A percentile compares a stretch with the other conserved stretches of the same genome.
Evolutionary conservation across 73 alveolate species (phyloP).

Genomic region (Effrenium voratum): DNA sequence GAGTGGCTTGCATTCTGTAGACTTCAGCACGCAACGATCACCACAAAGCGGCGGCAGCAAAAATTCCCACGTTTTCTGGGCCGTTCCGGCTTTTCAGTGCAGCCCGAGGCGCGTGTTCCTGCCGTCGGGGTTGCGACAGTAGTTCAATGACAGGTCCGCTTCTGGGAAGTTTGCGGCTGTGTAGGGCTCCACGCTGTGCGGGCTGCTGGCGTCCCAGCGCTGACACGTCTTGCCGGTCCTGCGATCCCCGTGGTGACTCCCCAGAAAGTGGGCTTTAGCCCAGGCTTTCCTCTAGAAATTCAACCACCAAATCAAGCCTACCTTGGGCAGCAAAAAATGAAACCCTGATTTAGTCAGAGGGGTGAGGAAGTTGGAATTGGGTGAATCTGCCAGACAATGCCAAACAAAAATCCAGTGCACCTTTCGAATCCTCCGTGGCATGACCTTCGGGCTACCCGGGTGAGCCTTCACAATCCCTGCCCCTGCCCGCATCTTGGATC

Average conservation of each 20-base stretch:
- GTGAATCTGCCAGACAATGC: neutral
- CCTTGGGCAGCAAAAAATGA: neutral
- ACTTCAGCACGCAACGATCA: too few relatives aligned
- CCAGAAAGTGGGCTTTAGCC: neutral
- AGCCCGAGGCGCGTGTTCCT: too few relatives aligned
- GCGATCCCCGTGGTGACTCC: neutral
- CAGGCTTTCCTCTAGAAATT: neutral
- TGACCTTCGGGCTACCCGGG: too few relatives aligned
- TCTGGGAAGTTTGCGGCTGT: slow-evolving; percentile 2
- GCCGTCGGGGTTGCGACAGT: slow-evolving; percentile 88
- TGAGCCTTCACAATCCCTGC: too few relatives aligned
- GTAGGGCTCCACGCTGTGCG: slow-evolving; percentile 28
- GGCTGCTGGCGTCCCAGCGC: slow-evolving; percentile 35
- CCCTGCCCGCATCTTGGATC: too few relatives aligned
- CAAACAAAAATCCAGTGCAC: neutral
- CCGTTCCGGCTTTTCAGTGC: too few relatives aligned
- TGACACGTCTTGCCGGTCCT: slow-evolving; percentile 75
- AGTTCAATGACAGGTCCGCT: slow-evolving; percentile 37
- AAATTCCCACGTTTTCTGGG: too few relatives aligned
- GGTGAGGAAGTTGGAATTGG: neutral
- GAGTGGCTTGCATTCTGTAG: too few relatives aligned
- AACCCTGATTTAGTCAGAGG: neutral
- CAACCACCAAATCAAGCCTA: neutral
- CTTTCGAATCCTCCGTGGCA: too few relatives aligned
- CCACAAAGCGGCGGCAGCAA: too few relatives aligned